A percentile compares a stretch with the other conserved stretches of the same genome.
phyloP scores from a whole-genome alignment of 345 rosid genomes.

The Pugionium cornutum region DNA sequence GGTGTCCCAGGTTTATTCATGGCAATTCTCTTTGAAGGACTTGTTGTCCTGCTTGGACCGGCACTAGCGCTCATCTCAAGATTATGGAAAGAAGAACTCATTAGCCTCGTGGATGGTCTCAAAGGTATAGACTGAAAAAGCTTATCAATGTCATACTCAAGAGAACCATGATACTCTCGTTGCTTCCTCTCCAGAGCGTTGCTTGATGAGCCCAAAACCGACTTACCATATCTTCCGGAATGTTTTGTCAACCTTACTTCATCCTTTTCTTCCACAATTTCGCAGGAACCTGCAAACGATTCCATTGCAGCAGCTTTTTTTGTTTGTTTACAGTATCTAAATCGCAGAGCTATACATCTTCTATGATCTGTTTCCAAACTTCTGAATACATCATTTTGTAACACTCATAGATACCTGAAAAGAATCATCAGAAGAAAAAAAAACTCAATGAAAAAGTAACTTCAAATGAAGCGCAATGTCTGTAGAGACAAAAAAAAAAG shows the following conservation, averaged over 20 bases:
- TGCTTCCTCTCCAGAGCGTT: conserved; percentile 54
- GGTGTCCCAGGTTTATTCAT: conserved; percentile 76
- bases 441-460: conserved; percentile 2
- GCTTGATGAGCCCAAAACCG: conserved; percentile 48
- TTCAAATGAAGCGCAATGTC: conserved; percentile 13
- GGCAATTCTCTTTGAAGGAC: conserved; percentile 58
- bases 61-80: conserved; percentile 46
- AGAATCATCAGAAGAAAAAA: neutral
- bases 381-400: conserved; percentile 5
- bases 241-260: conserved; percentile 44
- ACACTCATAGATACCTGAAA: conserved; percentile 23
- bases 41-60: conserved; percentile 51
- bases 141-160: conserved; percentile 83
- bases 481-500: neutral
- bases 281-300: conserved; percentile 66
- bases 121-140: conserved; percentile 78
- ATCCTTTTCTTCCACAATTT: conserved; percentile 82
- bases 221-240: conserved; percentile 47
- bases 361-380: conserved; percentile 4
- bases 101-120: conserved; percentile 55
- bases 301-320: conserved; percentile 51
- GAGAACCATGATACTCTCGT: conserved; percentile 58
- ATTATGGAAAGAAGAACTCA: conserved; percentile 48
- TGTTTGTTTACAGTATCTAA: neutral
- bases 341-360: conserved; percentile 9